Evolutionary conservation across 331 rosid genomes (phyloP).

Genomic region (Telfairia occidentalis): DNA sequence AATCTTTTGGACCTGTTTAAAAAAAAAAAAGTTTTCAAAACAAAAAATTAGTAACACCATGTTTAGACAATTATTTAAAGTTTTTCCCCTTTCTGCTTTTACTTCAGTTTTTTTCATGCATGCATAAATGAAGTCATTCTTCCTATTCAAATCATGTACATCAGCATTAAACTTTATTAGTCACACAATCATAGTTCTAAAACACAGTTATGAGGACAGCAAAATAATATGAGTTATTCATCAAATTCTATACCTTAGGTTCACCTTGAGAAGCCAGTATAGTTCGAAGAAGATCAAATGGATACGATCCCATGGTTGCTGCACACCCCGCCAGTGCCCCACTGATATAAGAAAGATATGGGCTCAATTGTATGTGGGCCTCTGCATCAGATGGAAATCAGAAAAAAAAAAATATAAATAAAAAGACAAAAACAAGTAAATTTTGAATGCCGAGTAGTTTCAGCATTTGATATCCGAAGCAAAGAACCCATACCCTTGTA

Average conservation of each 20-base stretch:
- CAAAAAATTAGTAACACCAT: too few relatives aligned
- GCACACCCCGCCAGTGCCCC: slow-evolving; percentile 94
- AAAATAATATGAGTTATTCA: neutral
- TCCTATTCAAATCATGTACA: neutral
- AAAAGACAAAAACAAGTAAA: neutral
- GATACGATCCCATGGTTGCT: slow-evolving; percentile 89
- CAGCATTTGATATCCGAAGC: neutral
- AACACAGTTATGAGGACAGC: neutral
- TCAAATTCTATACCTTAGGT: slow-evolving; percentile 56
- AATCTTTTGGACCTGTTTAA: neutral
- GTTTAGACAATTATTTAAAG: too few relatives aligned
- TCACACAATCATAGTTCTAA: neutral
- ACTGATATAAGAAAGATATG: slow-evolving; percentile 71
- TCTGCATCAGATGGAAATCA: slow-evolving; percentile 43
- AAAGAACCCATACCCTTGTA: neutral
- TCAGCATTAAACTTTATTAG: neutral
- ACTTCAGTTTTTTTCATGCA: neutral
- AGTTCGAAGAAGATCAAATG: slow-evolving; percentile 87
- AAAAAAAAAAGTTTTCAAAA: too few relatives aligned
- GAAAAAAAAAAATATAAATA: neutral
- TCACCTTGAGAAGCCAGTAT: slow-evolving; percentile 96
- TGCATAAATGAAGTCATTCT: neutral
- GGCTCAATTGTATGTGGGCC: slow-evolving; percentile 63
- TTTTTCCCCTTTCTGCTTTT: too few relatives aligned
- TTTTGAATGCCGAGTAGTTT: neutral